Conservation (phyloP, 2,329 filamentous ascomycete species). For the Apiospora hydei region DNA sequence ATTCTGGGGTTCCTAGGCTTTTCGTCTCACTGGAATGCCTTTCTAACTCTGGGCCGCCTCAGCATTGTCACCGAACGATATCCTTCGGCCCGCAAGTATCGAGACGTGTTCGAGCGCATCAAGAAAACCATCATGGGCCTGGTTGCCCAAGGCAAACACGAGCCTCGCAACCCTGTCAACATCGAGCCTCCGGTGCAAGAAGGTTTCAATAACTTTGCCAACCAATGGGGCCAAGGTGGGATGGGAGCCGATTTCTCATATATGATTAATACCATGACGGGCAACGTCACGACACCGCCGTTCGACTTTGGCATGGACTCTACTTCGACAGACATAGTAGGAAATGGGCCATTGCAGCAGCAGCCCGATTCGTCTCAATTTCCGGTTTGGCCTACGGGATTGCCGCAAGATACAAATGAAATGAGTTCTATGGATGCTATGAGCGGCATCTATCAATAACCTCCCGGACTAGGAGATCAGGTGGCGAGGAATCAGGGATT, state of each 20-base stretch:
- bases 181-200: slow-evolving; percentile 38
- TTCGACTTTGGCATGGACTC: slow-evolving; percentile 27
- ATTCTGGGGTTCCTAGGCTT: neutral
- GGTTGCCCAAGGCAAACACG: slow-evolving; percentile 40
- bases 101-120: slow-evolving; percentile 43
- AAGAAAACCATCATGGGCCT: slow-evolving; percentile 37
- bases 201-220: slow-evolving; percentile 33
- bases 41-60: neutral
- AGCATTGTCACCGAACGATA: slow-evolving; percentile 42
- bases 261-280: slow-evolving; percentile 43
- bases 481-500: neutral
- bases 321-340: slow-evolving; percentile 23
- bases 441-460: slow-evolving; percentile 28
- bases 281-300: slow-evolving; percentile 30
- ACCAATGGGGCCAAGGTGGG: slow-evolving; percentile 33
- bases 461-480: too few species aligned
- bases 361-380: slow-evolving; percentile 16
- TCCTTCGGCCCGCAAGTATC: slow-evolving; percentile 41
- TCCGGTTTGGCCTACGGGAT: slow-evolving; percentile 23
- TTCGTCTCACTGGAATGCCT: neutral
- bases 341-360: neutral
- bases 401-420: slow-evolving; percentile 23
- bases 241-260: slow-evolving; percentile 38
- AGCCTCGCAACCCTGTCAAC: slow-evolving; percentile 38
- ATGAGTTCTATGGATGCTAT: slow-evolving; percentile 25